Base-by-base conservation (phyloP, 352 stramenopile genomes). In the Globisporangium mamillatum region DNA sequence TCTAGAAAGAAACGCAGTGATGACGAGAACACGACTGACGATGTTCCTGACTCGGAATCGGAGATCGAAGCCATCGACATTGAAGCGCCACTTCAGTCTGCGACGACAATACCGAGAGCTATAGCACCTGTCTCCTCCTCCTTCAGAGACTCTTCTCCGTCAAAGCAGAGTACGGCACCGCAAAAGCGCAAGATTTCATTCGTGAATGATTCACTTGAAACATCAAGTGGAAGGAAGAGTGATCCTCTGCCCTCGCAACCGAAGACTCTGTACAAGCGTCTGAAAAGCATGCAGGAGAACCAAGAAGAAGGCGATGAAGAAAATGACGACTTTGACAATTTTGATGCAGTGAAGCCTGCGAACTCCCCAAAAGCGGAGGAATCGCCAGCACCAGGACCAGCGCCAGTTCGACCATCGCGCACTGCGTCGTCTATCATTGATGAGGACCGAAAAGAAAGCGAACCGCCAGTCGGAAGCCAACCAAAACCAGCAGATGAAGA, bases 391-490 rank as follows among this genome's bases (percentile, higher is more conserved):
- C 18, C 18, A 22, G 44, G 10, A 46, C 44, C 29, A 25, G 32
- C 29, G 7, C 22, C 29, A 32, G 56, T 62, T 12, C 46, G 50
- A 1, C 56, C 57, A 8, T 27, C 44, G 7, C 54, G 24, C 36
- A 29, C 27, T 44, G 14, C 34, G 32, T 44, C 55, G 3, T 67
- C 63, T 16, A 52, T 70, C 69, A 67, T 75, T 7, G 73, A 86
- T 9, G 75, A 91, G 67, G 75, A 88, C 9, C 69, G 72, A 46
- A 86, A 84, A 64, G 74, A 82, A 24, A 83, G 74, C 29, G 75
- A 84, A 63, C 68, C 71, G 32, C 68, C 66, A 46, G 63, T 41
- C 1, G 56, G 24, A 20, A 62, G 32, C 68, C 10, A 59, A 73
- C 18, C 9, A 22, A 52, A 69, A 70, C 16, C 57, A 60, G 2